phyloP scores from a whole-genome alignment of 352 stramenopile genomes.

The Saprolegnia diclina region DNA sequence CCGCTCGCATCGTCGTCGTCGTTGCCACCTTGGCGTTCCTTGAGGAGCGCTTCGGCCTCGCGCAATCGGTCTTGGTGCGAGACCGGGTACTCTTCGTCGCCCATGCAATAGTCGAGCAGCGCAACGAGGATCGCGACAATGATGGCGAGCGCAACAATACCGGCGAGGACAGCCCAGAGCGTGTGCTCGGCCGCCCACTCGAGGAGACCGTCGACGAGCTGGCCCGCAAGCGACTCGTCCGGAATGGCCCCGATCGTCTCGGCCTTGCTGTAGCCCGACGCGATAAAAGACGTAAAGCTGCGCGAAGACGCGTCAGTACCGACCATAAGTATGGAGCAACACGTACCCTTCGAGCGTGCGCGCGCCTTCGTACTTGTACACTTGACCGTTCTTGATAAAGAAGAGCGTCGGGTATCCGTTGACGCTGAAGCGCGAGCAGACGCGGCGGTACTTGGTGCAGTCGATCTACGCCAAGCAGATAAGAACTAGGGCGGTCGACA shows the following conservation, averaged over 20 bases:
- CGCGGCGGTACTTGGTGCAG: constrained; percentile 70
- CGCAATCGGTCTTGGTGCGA: constrained; percentile 33
- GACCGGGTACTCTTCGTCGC: constrained; percentile 51
- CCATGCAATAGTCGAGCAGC: constrained; percentile 66
- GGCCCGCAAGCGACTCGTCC: constrained; percentile 54
- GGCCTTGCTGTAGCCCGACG: constrained; percentile 47
- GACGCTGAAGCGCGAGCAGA: constrained; percentile 80
- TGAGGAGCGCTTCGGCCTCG: constrained; percentile 19
- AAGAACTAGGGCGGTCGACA: neutral
- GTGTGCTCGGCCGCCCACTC: constrained; percentile 70
- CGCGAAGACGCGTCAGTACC: neutral
- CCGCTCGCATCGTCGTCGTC: neutral
- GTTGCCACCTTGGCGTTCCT: neutral
- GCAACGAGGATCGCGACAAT: constrained; percentile 63
- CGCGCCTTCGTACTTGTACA: constrained; percentile 74
- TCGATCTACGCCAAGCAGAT: constrained; percentile 36
- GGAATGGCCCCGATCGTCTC: constrained; percentile 52
- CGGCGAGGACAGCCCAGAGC: constrained; percentile 47
- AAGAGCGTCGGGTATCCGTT: constrained; percentile 74
- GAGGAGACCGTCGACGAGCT: constrained; percentile 52
- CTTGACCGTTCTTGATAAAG: constrained; percentile 60
- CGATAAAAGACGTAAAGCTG: constrained; percentile 56
- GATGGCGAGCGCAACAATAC: constrained; percentile 53
- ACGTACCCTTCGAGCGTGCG: constrained; percentile 60
- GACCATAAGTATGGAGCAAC: neutral